phyloP scores from a whole-genome alignment of 257 asterid species.

The Solanum pennellii region DNA sequence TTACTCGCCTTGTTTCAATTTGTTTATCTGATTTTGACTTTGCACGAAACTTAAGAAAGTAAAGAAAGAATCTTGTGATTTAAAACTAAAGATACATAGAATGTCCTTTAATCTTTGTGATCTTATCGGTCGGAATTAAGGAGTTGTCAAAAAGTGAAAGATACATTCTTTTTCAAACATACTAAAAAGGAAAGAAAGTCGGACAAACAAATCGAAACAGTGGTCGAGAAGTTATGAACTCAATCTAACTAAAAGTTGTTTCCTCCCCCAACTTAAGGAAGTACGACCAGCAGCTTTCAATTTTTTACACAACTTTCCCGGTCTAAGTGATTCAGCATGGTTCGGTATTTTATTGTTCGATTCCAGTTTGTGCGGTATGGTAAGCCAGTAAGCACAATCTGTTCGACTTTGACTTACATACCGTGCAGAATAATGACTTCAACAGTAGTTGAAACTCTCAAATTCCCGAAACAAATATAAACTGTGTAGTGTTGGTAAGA shows the following conservation, averaged over 20 bases:
- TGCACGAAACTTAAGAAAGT: too few relatives aligned
- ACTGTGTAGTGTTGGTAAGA: not conserved
- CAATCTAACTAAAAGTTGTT: not conserved
- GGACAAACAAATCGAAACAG: not conserved
- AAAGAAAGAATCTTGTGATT: too few relatives aligned
- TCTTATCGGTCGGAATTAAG: not conserved
- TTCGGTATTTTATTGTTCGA: not conserved
- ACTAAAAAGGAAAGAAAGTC: not conserved
- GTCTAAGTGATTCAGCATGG: not conserved
- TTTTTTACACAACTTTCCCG: not conserved
- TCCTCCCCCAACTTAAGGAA: not conserved
- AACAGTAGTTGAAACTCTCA: not conserved
- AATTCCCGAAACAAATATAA: not conserved
- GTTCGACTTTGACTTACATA: not conserved
- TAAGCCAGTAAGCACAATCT: not conserved
- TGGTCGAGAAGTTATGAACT: not conserved
- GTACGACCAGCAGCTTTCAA: not conserved
- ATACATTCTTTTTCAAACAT: not conserved
- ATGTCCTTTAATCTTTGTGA: not conserved
- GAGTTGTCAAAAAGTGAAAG: too few relatives aligned
- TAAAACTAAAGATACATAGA: too few relatives aligned
- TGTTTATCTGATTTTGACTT: too few relatives aligned
- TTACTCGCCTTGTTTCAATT: not conserved
- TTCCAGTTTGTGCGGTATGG: not conserved
- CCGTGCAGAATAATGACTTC: too few relatives aligned